Evolutionary conservation across 75 land plant species (phyloP).

Genomic region (Pinus albicaulis): DNA sequence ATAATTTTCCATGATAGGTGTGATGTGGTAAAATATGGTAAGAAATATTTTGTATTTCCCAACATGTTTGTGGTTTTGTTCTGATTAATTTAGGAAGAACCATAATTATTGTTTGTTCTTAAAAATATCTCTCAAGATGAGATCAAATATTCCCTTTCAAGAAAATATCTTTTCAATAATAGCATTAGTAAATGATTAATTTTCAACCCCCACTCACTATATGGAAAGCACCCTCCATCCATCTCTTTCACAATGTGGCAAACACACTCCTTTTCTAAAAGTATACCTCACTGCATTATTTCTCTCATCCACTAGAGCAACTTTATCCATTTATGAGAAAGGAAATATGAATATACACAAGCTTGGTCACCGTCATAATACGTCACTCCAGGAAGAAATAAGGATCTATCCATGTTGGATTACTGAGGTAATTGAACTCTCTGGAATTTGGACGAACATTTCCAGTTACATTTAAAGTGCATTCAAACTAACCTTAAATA

Average conservation of each 20-base stretch:
- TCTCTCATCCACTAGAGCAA: not conserved
- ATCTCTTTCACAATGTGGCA: constrained; percentile 34
- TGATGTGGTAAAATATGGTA: too few species aligned
- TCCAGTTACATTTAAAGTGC: constrained; percentile 37
- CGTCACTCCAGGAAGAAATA: constrained; percentile 56
- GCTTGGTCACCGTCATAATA: constrained; percentile 12
- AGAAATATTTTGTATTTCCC: too few species aligned
- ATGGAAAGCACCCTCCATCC: constrained; percentile 19
- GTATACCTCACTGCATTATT: constrained; percentile 3
- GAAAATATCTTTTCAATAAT: too few species aligned
- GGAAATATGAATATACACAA: not conserved
- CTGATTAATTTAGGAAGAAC: too few species aligned
- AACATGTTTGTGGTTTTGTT: too few species aligned
- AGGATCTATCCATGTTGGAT: constrained; percentile 70
- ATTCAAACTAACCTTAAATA: constrained; percentile 72
- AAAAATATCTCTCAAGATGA: too few species aligned
- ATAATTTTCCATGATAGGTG: too few species aligned
- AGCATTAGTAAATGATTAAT: too few species aligned
- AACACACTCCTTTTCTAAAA: constrained; percentile 36
- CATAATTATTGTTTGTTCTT: too few species aligned
- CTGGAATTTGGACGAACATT: not conserved
- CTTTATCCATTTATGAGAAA: constrained; percentile 2
- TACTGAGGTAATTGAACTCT: constrained; percentile 33
- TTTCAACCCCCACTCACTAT: constrained; percentile 54
- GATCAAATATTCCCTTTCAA: too few species aligned